Evolutionary conservation across 352 stramenopile species (phyloP), one percentile per base, ranked within the genome.

Genomic region (Blastocystis sp.): DNA sequence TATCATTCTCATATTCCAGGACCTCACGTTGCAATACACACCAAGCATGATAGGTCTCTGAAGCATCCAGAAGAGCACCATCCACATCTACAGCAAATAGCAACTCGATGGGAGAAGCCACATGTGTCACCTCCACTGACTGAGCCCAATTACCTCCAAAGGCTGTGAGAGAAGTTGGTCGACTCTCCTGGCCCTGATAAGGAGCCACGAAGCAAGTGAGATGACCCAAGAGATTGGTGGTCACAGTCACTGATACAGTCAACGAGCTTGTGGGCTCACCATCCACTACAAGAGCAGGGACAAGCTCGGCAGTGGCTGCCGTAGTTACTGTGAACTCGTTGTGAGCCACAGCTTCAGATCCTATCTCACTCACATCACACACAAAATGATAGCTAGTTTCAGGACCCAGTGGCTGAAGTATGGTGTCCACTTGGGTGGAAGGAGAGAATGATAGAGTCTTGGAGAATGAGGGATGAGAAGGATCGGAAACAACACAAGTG

Each of bases 151-250:
- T 81, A 22, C 33, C 35, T 1, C 2, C 40, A 37, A 81, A 81
- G 69, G 2, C 6, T n/a, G n/a, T 30, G 44, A 59, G 33, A 4
- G 40, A 59, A 22, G n/a, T 56, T 15, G 69, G 69, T n/a, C 69
- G 69, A n/a, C 17, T 44, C 42, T 37, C 13, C 37, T 40, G 1
- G 22, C 69, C 69, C 24, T 37, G 27, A 54, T 81, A 81, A 1
- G 69, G 69, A n/a, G 69, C 69, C 44, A 81, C 69, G 69, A 64
- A 81, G 22, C 69, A 81, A 3, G 17, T 13, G 19, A 81, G 69
- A n/a, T 60, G 44, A 54, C 69, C 69, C 15, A 81, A 5, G 7
- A 81, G 40, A 37, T 81, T 81, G 22, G 69, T 59, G 4, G 48
- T 64, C 0, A 81, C 69, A 22, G 37, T 27, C 15, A 81, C 69